Conservation (phyloP, 192 early-diverging fungal genomes). For the Allomyces javanicus region DNA sequence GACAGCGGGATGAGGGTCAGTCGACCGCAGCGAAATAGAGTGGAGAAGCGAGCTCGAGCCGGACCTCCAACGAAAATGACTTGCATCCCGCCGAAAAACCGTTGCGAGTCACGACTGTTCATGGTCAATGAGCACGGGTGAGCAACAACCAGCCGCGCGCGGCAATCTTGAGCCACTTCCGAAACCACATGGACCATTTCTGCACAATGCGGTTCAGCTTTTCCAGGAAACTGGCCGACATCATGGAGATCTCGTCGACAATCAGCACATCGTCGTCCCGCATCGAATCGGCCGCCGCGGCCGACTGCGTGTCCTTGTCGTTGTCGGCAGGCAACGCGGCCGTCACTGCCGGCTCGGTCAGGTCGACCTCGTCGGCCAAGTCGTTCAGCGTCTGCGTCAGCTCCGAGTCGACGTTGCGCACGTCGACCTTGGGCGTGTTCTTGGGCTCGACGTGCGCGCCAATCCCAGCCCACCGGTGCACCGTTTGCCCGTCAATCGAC, state of each 20-base stretch:
- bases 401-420: background rate
- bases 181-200: background rate
- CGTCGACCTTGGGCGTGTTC: background rate
- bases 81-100: background rate
- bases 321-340: no score
- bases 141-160: no score
- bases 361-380: no score
- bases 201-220: background rate
- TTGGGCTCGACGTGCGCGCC: background rate
- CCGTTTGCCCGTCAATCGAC: background rate
- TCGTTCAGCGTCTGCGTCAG: no score
- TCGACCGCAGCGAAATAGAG: no score
- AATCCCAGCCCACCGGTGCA: background rate
- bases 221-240: background rate
- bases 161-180: no score
- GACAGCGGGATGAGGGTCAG: no score
- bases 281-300: background rate
- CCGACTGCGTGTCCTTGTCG: background rate
- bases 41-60: background rate
- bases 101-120: no score
- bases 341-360: no score
- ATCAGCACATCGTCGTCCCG: background rate
- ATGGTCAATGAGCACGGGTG: no score
- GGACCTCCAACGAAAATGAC: background rate
- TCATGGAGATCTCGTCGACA: background rate